A percentile compares a stretch with the other conserved stretches of the same genome.
phyloP scores from a whole-genome alignment of 441 rosid species.

The Populus hybrid region DNA sequence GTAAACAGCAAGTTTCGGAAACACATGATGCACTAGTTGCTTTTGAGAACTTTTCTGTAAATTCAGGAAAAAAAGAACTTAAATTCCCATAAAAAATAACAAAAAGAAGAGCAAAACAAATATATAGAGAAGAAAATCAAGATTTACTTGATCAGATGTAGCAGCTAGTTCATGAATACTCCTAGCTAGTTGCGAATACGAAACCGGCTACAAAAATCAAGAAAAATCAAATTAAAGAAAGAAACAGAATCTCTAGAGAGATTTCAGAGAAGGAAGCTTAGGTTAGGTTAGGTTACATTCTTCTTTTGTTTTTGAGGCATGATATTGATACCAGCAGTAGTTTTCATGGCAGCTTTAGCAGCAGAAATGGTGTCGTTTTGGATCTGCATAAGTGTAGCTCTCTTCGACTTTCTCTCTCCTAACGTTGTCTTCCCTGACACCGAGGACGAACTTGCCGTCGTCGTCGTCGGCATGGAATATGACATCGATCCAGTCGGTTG shows the following conservation, averaged over 20 bases:
- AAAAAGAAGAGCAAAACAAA: not conserved
- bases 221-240: not conserved
- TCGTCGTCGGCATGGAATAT: not conserved
- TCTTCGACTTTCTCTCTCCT: slow-evolving; percentile 87
- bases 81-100: slow-evolving; percentile 6
- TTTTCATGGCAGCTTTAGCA: slow-evolving; percentile 75
- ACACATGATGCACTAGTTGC: slow-evolving; percentile 88
- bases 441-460: slow-evolving; percentile 18
- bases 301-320: slow-evolving; percentile 78
- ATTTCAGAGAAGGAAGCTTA: not conserved
- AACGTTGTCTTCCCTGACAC: slow-evolving; percentile 43
- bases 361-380: slow-evolving; percentile 89
- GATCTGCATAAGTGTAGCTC: slow-evolving; percentile 84
- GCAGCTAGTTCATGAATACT: slow-evolving; percentile 98
- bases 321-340: slow-evolving; percentile 70
- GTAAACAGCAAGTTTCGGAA: slow-evolving; percentile 98
- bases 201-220: slow-evolving; percentile 68
- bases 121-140: not conserved
- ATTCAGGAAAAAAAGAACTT: slow-evolving; percentile 11
- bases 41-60: slow-evolving; percentile 88
- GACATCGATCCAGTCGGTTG: slow-evolving; percentile 20
- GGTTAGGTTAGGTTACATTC: slow-evolving; percentile 27
- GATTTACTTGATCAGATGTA: slow-evolving; percentile 81
- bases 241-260: not conserved
- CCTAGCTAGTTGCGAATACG: slow-evolving; percentile 97